Percentiles rank a stretch among this genome's conserved stretches.
These are phyloP conservation scores for Scheffersomyces ergatensis DNA, from an alignment of 805 yeast genomes.

Conservation along the genomic window DNA sequence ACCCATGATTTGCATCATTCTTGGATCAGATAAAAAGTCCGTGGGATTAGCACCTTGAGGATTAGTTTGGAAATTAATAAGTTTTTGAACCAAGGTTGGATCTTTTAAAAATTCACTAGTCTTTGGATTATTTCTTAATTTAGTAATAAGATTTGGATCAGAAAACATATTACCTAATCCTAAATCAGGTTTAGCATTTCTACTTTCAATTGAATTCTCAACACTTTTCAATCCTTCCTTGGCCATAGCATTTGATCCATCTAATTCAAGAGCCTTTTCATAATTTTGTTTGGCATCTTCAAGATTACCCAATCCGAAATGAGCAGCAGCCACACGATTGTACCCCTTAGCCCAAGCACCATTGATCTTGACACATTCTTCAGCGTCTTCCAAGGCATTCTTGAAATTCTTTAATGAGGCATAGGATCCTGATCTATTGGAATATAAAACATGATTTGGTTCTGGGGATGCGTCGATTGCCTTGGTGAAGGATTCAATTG, in stretches of 20 bases:
- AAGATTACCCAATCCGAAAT: conserved; percentile 77
- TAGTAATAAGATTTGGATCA: conserved; percentile 76
- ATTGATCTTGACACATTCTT: conserved; percentile 76
- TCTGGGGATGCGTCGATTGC: conserved; percentile 80
- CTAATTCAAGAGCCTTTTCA: conserved; percentile 77
- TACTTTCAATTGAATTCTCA: conserved; percentile 52
- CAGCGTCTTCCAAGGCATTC: conserved; percentile 81
- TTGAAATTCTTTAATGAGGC: conserved; percentile 74
- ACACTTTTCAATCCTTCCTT: conserved; percentile 75
- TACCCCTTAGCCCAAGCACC: conserved; percentile 95
- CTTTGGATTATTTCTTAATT: conserved; percentile 79
- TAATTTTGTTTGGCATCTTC: conserved; percentile 73
- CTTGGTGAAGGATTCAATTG: conserved; percentile 75
- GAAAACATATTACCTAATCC: conserved; percentile 76
- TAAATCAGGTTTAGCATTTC: conserved; percentile 61
- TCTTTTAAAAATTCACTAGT: conserved; percentile 86
- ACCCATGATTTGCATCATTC: conserved; percentile 86
- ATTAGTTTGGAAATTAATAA: conserved; percentile 57
- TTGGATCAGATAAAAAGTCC: conserved; percentile 73
- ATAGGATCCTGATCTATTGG: conserved; percentile 91
- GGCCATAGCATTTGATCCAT: conserved; percentile 82
- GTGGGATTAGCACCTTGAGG: conserved; percentile 68
- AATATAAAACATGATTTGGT: conserved; percentile 90
- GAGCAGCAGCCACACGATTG: conserved; percentile 91
- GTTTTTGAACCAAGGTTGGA: conserved; percentile 74